A percentile compares a stretch with the other conserved stretches of the same genome.
phyloP scores from a whole-genome alignment of 129 eudicot genomes.

The carrot (Daucus carota) region DH1_v3.0 NC_030384.2:41277501-41278000 shows the following conservation, averaged over 20 bases:
- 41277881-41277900: background rate
- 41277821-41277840: background rate
- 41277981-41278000: too few relatives aligned
- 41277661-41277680: background rate
- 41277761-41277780: background rate
- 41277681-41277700: background rate
- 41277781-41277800: background rate
- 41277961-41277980: too few relatives aligned
- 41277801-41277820: background rate
- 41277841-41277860: background rate
- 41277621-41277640: background rate
- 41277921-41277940: background rate
- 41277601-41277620: background rate
- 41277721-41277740: background rate
- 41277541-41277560: background rate
- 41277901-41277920: background rate
- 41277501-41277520: background rate
- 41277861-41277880: background rate
- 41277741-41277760: background rate
- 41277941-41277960: too few relatives aligned
- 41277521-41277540: background rate
- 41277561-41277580: background rate
- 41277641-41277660: background rate
- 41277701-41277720: background rate
- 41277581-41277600: background rate